Evolutionary conservation across 768 basidiomycete species (phyloP).

Genomic region (Russula emetica): DNA sequence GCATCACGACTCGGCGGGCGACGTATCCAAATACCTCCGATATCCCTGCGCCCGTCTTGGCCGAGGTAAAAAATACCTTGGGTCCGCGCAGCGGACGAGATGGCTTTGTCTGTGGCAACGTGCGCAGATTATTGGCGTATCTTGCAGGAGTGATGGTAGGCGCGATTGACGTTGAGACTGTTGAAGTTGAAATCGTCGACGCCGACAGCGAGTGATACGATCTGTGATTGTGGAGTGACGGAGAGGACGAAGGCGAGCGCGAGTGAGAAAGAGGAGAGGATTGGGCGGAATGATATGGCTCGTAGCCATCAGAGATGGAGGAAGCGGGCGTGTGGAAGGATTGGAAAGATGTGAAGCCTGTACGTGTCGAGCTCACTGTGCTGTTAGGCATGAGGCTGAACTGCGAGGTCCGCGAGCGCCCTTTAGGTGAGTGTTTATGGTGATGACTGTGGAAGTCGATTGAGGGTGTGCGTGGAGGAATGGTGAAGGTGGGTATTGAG

Average conservation of each 20-base stretch:
- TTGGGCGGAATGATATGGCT: slow-evolving; percentile 45
- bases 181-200: slow-evolving; percentile 25
- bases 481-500: slow-evolving; percentile 8
- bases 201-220: slow-evolving; percentile 16
- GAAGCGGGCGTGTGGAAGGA: slow-evolving; percentile 78
- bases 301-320: slow-evolving; percentile 60
- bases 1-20: slow-evolving; percentile 52
- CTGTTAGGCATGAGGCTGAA: slow-evolving; percentile 39
- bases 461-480: slow-evolving; percentile 32
- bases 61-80: slow-evolving; percentile 68
- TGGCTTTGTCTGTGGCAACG: slow-evolving; percentile 21
- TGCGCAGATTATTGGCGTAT: slow-evolving; percentile 19
- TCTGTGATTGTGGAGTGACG: slow-evolving; percentile 28
- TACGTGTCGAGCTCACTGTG: slow-evolving; percentile 55
- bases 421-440: slow-evolving; percentile 38
- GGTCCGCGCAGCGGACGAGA: slow-evolving; percentile 50
- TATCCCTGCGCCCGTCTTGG: slow-evolving; percentile 74
- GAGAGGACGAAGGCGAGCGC: slow-evolving; percentile 27
- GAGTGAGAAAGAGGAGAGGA: slow-evolving; percentile 50
- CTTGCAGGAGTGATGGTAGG: slow-evolving; percentile 31
- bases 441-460: slow-evolving; percentile 35
- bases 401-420: slow-evolving; percentile 46
- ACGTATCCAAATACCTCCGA: slow-evolving; percentile 74
- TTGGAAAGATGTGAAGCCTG: slow-evolving; percentile 61
- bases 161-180: slow-evolving; percentile 27